Evolutionary conservation across 495 filamentous ascomycete genomes (phyloP).

Genomic region (Daldinia caldariorum): DNA sequence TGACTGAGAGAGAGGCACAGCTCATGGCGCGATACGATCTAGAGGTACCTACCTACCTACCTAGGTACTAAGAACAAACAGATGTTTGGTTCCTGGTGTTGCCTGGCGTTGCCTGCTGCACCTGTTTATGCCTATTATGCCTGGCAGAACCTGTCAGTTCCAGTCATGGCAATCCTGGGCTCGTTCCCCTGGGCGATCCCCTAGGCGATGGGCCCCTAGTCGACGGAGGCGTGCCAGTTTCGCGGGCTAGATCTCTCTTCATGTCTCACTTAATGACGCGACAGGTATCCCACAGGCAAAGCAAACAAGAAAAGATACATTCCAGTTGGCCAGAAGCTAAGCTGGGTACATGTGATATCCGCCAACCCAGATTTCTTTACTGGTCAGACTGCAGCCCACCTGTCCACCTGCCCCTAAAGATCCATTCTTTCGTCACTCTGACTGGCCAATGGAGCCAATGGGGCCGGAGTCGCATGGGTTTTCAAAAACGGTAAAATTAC

Average conservation of each 20-base stretch:
- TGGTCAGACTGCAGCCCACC: constrained; percentile 23
- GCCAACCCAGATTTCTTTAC: constrained; percentile 29
- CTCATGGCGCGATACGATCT: constrained; percentile 12
- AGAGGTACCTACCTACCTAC: no score
- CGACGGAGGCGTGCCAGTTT: constrained; percentile 28
- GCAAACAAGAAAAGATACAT: constrained; percentile 19
- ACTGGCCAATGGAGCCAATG: constrained; percentile 15
- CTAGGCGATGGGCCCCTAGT: constrained; percentile 1
- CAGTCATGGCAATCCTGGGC: background rate
- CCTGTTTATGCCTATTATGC: background rate
- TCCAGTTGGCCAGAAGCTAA: constrained; percentile 4
- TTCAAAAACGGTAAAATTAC: constrained; percentile 41
- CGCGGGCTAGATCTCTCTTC: constrained; percentile 32
- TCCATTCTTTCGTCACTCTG: constrained; percentile 15
- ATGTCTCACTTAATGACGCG: constrained; percentile 28
- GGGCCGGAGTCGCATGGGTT: background rate
- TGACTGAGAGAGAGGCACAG: constrained; percentile 26
- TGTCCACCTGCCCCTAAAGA: constrained; percentile 25
- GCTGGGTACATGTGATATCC: constrained; percentile 3
- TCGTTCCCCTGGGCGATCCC: background rate
- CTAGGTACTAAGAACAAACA: no score
- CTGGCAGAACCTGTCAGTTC: background rate
- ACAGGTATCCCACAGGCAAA: constrained; percentile 16
- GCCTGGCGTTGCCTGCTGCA: background rate
- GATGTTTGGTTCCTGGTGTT: background rate